phyloP scores from a whole-genome alignment of 768 basidiomycete genomes.

The Saitozyma podzolica region DNA sequence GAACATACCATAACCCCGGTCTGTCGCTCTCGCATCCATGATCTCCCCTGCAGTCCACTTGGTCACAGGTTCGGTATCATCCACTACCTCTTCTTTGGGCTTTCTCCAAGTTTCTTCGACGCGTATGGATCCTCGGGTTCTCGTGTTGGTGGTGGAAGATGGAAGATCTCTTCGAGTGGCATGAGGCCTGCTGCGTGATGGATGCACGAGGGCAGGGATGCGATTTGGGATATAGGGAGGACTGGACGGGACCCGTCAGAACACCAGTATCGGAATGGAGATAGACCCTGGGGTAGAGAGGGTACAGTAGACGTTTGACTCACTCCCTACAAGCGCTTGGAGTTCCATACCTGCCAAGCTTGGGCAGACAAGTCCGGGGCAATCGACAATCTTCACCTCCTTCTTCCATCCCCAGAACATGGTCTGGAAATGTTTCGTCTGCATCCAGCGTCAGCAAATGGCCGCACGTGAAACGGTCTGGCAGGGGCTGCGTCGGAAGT shows the following conservation, averaged over 20 bases:
- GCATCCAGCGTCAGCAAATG: constrained; percentile 55
- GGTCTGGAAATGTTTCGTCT: constrained; percentile 99
- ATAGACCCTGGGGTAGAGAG: background rate
- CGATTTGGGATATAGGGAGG: constrained; percentile 77
- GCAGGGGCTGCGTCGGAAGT: too few relatives aligned
- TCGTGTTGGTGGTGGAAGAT: constrained; percentile 60
- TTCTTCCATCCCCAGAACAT: constrained; percentile 74
- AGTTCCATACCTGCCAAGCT: constrained; percentile 41
- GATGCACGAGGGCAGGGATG: constrained; percentile 66
- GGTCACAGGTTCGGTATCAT: constrained; percentile 21
- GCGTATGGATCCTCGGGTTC: constrained; percentile 52
- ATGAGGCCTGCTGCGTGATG: constrained; percentile 66
- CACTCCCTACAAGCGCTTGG: constrained; percentile 46
- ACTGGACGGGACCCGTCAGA: constrained; percentile 63
- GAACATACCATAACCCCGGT: constrained; percentile 76
- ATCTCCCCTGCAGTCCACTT: constrained; percentile 86
- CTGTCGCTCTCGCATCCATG: constrained; percentile 71
- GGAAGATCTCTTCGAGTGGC: constrained; percentile 73
- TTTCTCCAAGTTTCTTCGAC: constrained; percentile 78
- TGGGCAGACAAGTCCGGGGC: constrained; percentile 96
- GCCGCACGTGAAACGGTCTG: too few relatives aligned
- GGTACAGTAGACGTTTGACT: constrained; percentile 8
- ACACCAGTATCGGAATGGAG: background rate
- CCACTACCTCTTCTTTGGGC: constrained; percentile 15
- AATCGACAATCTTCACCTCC: constrained; percentile 85